Base-by-base conservation (phyloP, 2,329 filamentous ascomycete genomes). In the Fusarium virguliforme region DNA sequence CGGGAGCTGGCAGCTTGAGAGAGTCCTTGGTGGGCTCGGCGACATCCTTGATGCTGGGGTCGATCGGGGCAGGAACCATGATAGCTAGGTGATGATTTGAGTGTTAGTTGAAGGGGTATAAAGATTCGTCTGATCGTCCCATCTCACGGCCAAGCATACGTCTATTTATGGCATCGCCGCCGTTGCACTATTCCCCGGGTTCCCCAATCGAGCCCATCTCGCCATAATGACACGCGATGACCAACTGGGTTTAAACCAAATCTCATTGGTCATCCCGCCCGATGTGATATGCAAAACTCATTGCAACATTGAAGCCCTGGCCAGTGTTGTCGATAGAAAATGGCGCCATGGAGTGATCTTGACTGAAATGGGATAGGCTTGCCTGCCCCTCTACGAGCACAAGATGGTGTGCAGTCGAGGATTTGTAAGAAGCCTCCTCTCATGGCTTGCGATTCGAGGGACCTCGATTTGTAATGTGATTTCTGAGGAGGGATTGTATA, bases 1-100 rank as follows among this genome's bases (percentile, higher is more conserved):
- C 82, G 1, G 86, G 73, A 9, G 84, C 84, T 3, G 92, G 92
- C 7, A 94, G 82, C 1, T 84, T 85, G 1, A 94, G 83, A 0
- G 81, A 89, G 75, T 93, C 90, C 74, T 92, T 93, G 68, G 81
- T 85, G 1, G 87, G 91, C 65, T 86, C 80, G 7, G 86, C 87
- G 13, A 89, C 87, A 76, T 94, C 91, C 40, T 86, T 85, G 67
- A 93, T 92, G 37, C 84, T 82, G 6, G 88, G 81, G 61, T 89
- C 84, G 71, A 93, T 90, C 40, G 90, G 85, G 72, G 86, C 85
- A 8, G 89, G 89, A 3, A 81, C 83, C 85, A 86, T 86, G 1
- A 10, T 76, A n/a, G 28, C 3, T 38, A 6, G 8, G 4, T 22
- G 1, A 8, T 61, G 2, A 3, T 5, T 4, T 10, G 8, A 6